Base-by-base conservation (phyloP, 345 rosid species). In the Salix purpurea region DNA sequence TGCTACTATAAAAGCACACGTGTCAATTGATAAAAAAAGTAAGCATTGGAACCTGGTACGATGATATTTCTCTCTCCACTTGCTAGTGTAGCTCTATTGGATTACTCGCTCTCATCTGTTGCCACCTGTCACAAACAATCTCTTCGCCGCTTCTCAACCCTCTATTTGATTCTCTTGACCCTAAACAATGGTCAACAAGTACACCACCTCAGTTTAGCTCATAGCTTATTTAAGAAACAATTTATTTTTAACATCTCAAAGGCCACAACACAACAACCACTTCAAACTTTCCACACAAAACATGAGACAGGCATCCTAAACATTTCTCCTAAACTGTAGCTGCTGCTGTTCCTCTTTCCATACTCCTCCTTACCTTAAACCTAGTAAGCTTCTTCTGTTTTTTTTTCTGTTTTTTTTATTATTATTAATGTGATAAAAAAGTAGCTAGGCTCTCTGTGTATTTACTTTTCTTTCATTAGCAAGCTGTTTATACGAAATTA, bases 41-140 rank as follows among this genome's bases (percentile, higher is more conserved):
- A 50, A 76, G 77, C 83, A 64, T 48, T 75, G 78, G 78, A 75
- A 69, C 42, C 0, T 5, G 70, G 81, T 78, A 73, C 81, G 81
- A 68, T 77, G 81, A 78, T 60, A 4, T 18, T 37, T 60, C 24
- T 14, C 15, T 0, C 2, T 2, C 30, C 21, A 16, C 40, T 71
- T 34, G 5, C 54, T 40, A 58, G 74, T 16, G 66, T 71, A 54
- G 2, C 0, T 0, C 18, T 2, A 1, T 0, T 2, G 0, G 0
- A 0, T 0, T 62, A 84, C 79, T 79, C 85, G 82, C 87, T 48
- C 0, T 2, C 0, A 1, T 0, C 0, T 5, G 1, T 71, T 10
- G 67, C 70, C 84, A 68, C 28, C 8, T 84, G 85, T 78, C 73
- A 10, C 0, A 4, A 0, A 2, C 72, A 32, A 14, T 69, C 39